These are phyloP conservation scores for Gastrolobium villosum DNA, from an alignment of 306 rosid genomes.

Conservation along the genomic window DNA sequence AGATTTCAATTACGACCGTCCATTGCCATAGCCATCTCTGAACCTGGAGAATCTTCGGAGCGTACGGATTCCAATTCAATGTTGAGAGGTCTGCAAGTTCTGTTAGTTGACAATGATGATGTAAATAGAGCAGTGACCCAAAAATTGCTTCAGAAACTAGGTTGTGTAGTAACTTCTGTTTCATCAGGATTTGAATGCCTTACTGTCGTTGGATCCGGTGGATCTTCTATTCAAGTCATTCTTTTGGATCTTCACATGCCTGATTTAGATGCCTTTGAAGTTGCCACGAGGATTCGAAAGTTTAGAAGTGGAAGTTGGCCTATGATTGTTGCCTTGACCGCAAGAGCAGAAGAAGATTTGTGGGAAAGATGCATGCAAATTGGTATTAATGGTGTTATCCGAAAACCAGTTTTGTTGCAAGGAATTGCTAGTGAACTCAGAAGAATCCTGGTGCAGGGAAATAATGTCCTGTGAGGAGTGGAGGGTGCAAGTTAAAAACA, in stretches of 20 bases:
- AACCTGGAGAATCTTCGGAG: slow-evolving; percentile 82
- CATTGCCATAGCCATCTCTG: slow-evolving; percentile 78
- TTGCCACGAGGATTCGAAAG: slow-evolving; percentile 79
- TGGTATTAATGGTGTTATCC: slow-evolving; percentile 85
- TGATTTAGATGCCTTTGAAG: slow-evolving; percentile 88
- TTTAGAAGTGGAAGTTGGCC: slow-evolving; percentile 86
- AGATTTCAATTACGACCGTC: slow-evolving; percentile 84
- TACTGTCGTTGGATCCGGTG: slow-evolving; percentile 66
- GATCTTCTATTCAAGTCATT: slow-evolving; percentile 72
- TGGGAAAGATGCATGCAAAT: slow-evolving; percentile 86
- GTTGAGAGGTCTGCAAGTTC: slow-evolving; percentile 78
- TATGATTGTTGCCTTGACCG: slow-evolving; percentile 75
- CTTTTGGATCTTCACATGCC: slow-evolving; percentile 91
- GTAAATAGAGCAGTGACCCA: slow-evolving; percentile 92
- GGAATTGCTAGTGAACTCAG: slow-evolving; percentile 86
- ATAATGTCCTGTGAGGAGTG: slow-evolving; percentile 57
- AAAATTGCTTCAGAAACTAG: slow-evolving; percentile 87
- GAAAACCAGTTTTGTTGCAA: slow-evolving; percentile 84
- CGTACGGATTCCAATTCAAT: slow-evolving; percentile 70
- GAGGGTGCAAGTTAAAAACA: slow-evolving; percentile 45
- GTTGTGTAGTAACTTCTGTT: slow-evolving; percentile 80
- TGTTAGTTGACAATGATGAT: slow-evolving; percentile 85
- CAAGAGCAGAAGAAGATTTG: slow-evolving; percentile 79
- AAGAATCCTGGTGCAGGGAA: slow-evolving; percentile 79
- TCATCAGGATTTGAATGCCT: slow-evolving; percentile 95